These are phyloP conservation scores for Pythium monospermum DNA, from an alignment of 352 stramenopile species.

Conservation along the genomic window DNA sequence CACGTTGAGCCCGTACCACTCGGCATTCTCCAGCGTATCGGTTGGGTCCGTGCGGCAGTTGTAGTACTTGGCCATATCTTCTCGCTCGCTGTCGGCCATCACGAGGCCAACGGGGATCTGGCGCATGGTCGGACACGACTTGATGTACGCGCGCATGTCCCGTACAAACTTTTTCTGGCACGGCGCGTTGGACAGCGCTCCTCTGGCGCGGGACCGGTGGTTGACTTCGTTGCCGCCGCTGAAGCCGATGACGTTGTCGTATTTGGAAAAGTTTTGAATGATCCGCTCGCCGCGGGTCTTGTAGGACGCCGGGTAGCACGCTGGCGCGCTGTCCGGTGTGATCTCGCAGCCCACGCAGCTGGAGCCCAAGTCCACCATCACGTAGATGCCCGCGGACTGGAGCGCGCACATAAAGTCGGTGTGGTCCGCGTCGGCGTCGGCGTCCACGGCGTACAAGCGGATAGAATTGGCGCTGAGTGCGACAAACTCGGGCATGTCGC, in stretches of 20 bases:
- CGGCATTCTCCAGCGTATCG: slow-evolving; percentile 61
- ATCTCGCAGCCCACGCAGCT: slow-evolving; percentile 66
- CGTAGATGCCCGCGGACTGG: slow-evolving; percentile 69
- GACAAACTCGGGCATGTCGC: slow-evolving; percentile 62
- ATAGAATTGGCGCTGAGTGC: slow-evolving; percentile 71
- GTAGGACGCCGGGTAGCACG: slow-evolving; percentile 59
- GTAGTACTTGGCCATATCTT: slow-evolving; percentile 73
- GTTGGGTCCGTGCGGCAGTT: slow-evolving; percentile 62
- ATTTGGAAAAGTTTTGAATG: slow-evolving; percentile 78
- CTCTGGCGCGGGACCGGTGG: slow-evolving; percentile 42
- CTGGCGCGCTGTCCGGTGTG: slow-evolving; percentile 38
- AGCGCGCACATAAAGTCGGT: slow-evolving; percentile 84
- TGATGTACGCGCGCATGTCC: slow-evolving; percentile 80
- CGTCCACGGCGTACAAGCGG: slow-evolving; percentile 79
- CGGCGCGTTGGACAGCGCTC: slow-evolving; percentile 53
- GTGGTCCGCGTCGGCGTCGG: slow-evolving; percentile 40
- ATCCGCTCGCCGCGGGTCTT: slow-evolving; percentile 76
- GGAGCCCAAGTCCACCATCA: slow-evolving; percentile 56
- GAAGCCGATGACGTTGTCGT: slow-evolving; percentile 79
- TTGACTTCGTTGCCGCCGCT: slow-evolving; percentile 82
- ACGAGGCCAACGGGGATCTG: slow-evolving; percentile 73
- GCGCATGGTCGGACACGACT: slow-evolving; percentile 47
- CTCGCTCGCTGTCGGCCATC: slow-evolving; percentile 54
- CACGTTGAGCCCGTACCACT: slow-evolving; percentile 86
- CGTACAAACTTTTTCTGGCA: slow-evolving; percentile 89